phyloP scores from a whole-genome alignment of 345 rosid species.

The Ceriops zippeliana region DNA sequence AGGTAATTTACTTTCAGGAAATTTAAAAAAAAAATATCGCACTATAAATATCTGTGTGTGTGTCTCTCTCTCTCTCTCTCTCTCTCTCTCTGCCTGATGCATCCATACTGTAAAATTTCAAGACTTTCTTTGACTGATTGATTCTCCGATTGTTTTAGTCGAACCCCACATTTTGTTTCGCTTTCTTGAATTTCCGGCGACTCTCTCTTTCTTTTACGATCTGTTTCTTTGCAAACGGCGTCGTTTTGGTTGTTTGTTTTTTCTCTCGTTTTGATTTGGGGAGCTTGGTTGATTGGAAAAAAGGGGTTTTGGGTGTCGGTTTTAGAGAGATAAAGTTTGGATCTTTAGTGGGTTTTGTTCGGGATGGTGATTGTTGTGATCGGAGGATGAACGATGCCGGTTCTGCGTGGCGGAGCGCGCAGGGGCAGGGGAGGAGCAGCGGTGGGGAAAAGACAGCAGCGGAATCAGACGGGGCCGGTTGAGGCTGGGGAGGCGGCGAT shows the following conservation, averaged over 20 bases:
- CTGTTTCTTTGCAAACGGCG: too few relatives aligned
- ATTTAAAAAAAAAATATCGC: neutral
- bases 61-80: too few relatives aligned
- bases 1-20: neutral
- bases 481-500: constrained; percentile 51
- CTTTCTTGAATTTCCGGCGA: too few relatives aligned
- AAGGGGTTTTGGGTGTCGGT: too few relatives aligned
- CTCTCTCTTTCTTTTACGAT: too few relatives aligned
- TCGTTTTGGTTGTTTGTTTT: neutral
- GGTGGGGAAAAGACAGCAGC: constrained; percentile 17
- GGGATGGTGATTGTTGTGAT: constrained; percentile 18
- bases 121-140: neutral
- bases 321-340: too few relatives aligned
- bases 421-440: constrained; percentile 42
- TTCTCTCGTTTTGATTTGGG: constrained; percentile 11
- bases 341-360: neutral
- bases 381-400: constrained; percentile 77
- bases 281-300: neutral
- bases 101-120: neutral
- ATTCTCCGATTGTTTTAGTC: neutral
- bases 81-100: too few relatives aligned
- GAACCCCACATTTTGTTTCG: too few relatives aligned
- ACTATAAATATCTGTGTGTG: neutral
- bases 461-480: constrained; percentile 26
- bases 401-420: constrained; percentile 81